Evolutionary conservation across 1,284 basidiomycete genomes (phyloP).

Genomic region (Rhodotorula sp.): DNA sequence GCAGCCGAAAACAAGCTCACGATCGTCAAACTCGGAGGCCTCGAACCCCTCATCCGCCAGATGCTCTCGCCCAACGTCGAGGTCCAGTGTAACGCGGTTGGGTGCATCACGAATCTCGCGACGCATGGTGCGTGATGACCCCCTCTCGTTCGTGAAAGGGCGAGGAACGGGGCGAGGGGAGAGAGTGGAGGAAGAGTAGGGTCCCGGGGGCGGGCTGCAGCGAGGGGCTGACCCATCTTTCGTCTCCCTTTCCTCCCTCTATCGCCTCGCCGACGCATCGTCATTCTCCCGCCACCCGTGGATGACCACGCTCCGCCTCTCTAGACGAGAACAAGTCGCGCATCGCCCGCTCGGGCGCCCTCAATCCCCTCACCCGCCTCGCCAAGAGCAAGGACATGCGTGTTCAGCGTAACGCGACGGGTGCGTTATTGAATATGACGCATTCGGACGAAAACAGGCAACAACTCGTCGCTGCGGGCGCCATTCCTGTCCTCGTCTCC

Average conservation of each 20-base stretch:
- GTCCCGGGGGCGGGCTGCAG: too few species aligned
- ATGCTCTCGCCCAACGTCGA: conserved; percentile 99
- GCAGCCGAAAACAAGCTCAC: conserved; percentile 97
- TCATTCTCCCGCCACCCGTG: not conserved
- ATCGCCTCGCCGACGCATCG: not conserved
- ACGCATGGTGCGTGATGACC: conserved; percentile 73
- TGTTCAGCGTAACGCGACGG: conserved; percentile 97
- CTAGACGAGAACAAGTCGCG: conserved; percentile 99
- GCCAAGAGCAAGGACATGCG: conserved; percentile 99
- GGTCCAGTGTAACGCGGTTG: conserved; percentile 99
- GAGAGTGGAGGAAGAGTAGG: too few species aligned
- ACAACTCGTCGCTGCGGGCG: conserved; percentile 96
- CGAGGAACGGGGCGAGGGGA: too few species aligned
- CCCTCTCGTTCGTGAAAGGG: too few species aligned
- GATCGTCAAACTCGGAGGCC: conserved; percentile 95
- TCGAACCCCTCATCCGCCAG: conserved; percentile 96
- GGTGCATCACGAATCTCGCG: conserved; percentile 97
- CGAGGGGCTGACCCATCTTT: too few species aligned
- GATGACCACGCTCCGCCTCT: not conserved
- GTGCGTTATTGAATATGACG: conserved; percentile 98
- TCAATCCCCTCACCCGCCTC: conserved; percentile 92
- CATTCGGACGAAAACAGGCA: conserved; percentile 99
- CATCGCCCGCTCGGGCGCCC: conserved; percentile 97
- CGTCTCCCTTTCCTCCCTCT: not conserved
- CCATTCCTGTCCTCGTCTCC: conserved; percentile 94